Evolutionary conservation across 805 yeast species (phyloP), one percentile per base, ranked within the genome.

Genomic region (Kluyveromyces siamensis): DNA sequence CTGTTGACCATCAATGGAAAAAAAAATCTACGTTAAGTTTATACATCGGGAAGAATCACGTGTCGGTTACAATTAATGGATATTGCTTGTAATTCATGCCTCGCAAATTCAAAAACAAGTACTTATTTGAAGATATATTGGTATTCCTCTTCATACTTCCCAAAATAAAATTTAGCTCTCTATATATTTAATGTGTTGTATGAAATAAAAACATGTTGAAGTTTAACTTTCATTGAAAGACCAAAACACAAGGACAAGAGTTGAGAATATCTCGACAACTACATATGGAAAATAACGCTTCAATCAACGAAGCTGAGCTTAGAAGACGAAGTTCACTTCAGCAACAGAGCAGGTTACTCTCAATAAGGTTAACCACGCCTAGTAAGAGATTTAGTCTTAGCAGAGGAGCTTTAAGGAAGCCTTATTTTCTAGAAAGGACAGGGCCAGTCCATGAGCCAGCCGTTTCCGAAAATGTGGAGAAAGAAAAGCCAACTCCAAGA

Each of bases 311-410:
- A 8, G 18, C n/a, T 33, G 39, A 43, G 19, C n/a, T 27, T 2
- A 27, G 25, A 43, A 43, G 45, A n/a, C 38, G 45, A 11, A 37
- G 33, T 33, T 43, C 45, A 17, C 27, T 43, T 14, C 39, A 30
- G 33, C 45, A 43, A 27, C 45, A 43, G 27, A 43, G 45, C 39
- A 43, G 33, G 21, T 27, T 43, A 14, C 36, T 43, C 8, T 43
- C 45, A 11, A 43, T 43, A n/a, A 33, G 45, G 25, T 39, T 43
- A 11, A 43, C 6, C 16, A 43, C 27, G n/a, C 27, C 14, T 10
- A 27, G 27, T 11, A 43, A 43, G 18, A 37, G 45, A 19, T 13
- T 38, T 17, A 33, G 45, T 16, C 36, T 33, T 6, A n/a, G 27
- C n/a, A 21, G 19, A 16, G 38, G 39, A 33, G 27, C 13, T 30